Percentiles rank a stretch among this genome's conserved stretches.
These are phyloP conservation scores for Meripilus lineatus DNA, from an alignment of 1,284 basidiomycete genomes.

Conservation along the genomic window DNA sequence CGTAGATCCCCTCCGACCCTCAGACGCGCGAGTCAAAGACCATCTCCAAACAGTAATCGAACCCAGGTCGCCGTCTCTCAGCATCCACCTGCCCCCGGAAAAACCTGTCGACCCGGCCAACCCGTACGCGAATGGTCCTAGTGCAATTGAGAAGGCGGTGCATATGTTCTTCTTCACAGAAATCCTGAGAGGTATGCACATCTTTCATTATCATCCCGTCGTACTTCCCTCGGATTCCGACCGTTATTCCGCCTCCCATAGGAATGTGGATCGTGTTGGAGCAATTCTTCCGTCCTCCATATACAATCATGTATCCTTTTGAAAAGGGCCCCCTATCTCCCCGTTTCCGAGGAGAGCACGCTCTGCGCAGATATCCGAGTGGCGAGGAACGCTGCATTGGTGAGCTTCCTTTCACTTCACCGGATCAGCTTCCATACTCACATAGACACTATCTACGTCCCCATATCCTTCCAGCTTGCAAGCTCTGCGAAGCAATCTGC, in stretches of 20 bases:
- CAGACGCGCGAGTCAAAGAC: too few species aligned
- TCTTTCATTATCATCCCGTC: too few species aligned
- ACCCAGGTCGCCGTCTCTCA: conserved; percentile 33
- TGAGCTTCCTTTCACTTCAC: conserved; percentile 32
- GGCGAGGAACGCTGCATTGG: conserved; percentile 99
- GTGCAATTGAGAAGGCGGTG: conserved; percentile 92
- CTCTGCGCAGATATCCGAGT: conserved; percentile 95
- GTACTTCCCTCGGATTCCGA: conserved; percentile 5
- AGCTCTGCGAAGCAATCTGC: conserved; percentile 99
- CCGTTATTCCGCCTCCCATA: conserved; percentile 28
- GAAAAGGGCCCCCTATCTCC: conserved; percentile 98
- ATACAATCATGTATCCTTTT: conserved; percentile 98
- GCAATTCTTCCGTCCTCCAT: conserved; percentile 96
- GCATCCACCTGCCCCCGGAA: conserved; percentile 32
- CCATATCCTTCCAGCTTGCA: conserved; percentile 72
- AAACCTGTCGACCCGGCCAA: conserved; percentile 51
- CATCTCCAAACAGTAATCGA: conserved; percentile 6
- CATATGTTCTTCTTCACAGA: conserved; percentile 99
- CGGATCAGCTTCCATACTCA: conserved; percentile 3
- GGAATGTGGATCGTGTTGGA: conserved; percentile 99
- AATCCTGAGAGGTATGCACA: conserved; percentile 82
- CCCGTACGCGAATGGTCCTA: conserved; percentile 75
- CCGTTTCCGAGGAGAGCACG: conserved; percentile 98
- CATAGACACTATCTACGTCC: conserved; percentile 9
- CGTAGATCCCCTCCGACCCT: conserved; percentile 10